Conservation (phyloP, 1,284 basidiomycete genomes). For the Sphagnurus paluster region DNA sequence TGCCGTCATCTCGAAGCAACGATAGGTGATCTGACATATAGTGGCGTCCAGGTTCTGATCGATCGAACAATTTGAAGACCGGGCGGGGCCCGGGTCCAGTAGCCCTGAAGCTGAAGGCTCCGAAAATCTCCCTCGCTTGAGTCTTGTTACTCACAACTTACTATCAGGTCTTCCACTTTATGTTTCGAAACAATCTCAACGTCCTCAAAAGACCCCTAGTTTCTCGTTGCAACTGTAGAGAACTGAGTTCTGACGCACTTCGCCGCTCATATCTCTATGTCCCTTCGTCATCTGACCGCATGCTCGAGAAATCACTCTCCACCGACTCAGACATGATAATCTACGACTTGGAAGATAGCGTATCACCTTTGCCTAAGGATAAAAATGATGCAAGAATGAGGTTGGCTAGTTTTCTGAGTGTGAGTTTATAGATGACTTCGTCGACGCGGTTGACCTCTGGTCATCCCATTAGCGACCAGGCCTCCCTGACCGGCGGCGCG, state of each 20-base stretch:
- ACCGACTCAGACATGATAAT: constrained; percentile 72
- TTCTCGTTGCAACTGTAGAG: not conserved
- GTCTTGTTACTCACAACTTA: too few relatives aligned
- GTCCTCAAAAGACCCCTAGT: not conserved
- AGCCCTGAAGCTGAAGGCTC: too few relatives aligned
- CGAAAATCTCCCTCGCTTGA: too few relatives aligned
- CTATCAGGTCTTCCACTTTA: too few relatives aligned
- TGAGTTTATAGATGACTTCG: constrained; percentile 29
- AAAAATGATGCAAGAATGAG: constrained; percentile 64
- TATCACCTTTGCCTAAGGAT: constrained; percentile 59
- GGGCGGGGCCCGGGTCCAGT: too few relatives aligned
- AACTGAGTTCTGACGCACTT: constrained; percentile 23
- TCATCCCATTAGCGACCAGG: constrained; percentile 24
- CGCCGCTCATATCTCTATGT: constrained; percentile 72
- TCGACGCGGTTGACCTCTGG: not conserved
- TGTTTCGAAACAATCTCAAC: not conserved
- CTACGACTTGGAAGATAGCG: constrained; percentile 88
- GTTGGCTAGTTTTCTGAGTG: constrained; percentile 59
- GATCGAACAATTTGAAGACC: too few relatives aligned
- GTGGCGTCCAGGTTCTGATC: too few relatives aligned
- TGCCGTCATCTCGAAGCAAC: too few relatives aligned
- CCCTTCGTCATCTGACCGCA: constrained; percentile 74
- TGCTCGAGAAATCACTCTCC: constrained; percentile 76
- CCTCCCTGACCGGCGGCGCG: constrained; percentile 47
- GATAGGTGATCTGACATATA: too few relatives aligned